phyloP scores from a whole-genome alignment of 257 asterid genomes.

The Solanum dulcamara region DNA sequence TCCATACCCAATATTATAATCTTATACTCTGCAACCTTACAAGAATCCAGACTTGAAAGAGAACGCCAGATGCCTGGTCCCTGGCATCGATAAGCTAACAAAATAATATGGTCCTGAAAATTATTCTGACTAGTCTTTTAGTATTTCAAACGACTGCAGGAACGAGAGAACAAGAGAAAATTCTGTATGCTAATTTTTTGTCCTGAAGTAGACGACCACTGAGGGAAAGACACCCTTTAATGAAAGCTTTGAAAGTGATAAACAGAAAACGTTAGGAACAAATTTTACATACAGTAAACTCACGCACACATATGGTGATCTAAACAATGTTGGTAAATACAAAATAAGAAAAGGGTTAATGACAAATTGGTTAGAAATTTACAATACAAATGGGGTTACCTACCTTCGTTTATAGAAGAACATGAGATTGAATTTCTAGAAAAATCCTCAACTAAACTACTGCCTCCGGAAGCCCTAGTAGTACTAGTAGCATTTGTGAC shows the following conservation, averaged over 20 bases:
- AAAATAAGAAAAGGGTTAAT: not conserved
- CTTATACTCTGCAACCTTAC: not conserved
- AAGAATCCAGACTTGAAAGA: not conserved
- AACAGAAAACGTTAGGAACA: not conserved
- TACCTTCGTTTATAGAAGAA: conserved; percentile 77
- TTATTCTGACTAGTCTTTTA: not conserved
- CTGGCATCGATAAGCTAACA: not conserved
- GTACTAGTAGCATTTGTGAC: conserved; percentile 9
- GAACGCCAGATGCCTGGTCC: not conserved
- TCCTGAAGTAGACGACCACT: not conserved
- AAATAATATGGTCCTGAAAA: not conserved
- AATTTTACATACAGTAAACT: not conserved
- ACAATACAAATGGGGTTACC: conserved; percentile 11
- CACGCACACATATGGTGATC: not conserved
- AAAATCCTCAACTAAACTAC: conserved; percentile 31
- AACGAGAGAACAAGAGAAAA: not conserved
- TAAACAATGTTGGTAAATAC: not conserved
- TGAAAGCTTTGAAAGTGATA: not conserved
- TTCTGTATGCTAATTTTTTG: not conserved
- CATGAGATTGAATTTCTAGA: conserved; percentile 76
- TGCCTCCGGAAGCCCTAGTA: conserved; percentile 24
- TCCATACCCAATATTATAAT: not conserved
- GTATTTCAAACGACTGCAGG: not conserved
- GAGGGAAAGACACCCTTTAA: not conserved
- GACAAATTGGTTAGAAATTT: not conserved